Base-by-base conservation (phyloP, 352 stramenopile species). In the Phytophthora tubulina region DNA sequence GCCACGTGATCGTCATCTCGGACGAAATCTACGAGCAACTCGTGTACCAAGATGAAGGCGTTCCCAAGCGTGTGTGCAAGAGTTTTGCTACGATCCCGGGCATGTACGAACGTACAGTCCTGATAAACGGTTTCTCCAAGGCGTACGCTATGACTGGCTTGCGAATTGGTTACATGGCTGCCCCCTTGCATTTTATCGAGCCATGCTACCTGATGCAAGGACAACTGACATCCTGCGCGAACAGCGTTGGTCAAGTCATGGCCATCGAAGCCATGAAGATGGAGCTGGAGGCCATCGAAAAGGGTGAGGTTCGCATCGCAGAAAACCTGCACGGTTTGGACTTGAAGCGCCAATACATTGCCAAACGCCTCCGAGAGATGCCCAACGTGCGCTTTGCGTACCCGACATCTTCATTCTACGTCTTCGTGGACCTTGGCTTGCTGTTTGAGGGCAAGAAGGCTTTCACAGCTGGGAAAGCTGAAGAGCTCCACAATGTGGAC, bases 91-190 rank as follows among this genome's bases (percentile, higher is more conserved):
- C 79, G 27, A 66, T 93, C 9, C 84, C 86, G 0, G 84, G 65
- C 52, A 97, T 99, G 91, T 97, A 89, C 60, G 67, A 93, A 48
- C 84, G 96, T 8, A 99, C 96, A 31, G 76, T 99, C 8, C 84
- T 97, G n/a, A 80, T 99, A 27, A 99, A 99, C 72, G 97, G 97
- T 2, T 99, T 99, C 67, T 98, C 91, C 51, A 99, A 99, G 83
- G 92, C 91, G 14, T 94, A 98, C 71, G 96, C 96, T 31, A 99
- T 99, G 97, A 98, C 97, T 6, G 97, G 97, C 10, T 84, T 98
- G 39, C 82, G 97, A 44, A 80, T 99, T 36, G 97, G 96, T 17
- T 98, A 98, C 80, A 72, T 98, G 65, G 95, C 88, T 13, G 82
- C 58, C 0, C 84, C 88, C 3, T 80, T 73, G 48, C 77, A 84